Percentiles rank a stretch among this genome's conserved stretches.
These are phyloP conservation scores for Ceratocystis papillata DNA, from an alignment of 2,329 filamentous ascomycete genomes.

Conservation along the genomic window DNA sequence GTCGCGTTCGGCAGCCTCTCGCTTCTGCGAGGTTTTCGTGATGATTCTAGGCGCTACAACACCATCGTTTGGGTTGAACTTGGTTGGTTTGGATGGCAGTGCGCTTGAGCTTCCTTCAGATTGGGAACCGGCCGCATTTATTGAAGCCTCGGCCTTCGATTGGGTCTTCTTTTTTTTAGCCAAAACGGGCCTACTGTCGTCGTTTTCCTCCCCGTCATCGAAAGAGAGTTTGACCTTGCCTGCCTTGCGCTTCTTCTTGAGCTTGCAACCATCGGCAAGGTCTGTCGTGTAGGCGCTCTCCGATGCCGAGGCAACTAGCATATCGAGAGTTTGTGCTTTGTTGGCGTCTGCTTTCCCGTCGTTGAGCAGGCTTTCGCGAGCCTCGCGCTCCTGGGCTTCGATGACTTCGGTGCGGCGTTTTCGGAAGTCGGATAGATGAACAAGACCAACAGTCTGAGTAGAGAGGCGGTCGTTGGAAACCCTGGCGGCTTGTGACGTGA, in stretches of 20 bases:
- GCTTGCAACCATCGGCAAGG: slow-evolving; percentile 26
- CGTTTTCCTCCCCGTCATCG: slow-evolving; percentile 55
- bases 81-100: slow-evolving; percentile 32
- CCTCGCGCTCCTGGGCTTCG: slow-evolving; percentile 77
- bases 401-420: slow-evolving; percentile 92
- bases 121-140: slow-evolving; percentile 26
- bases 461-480: slow-evolving; percentile 63
- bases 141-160: slow-evolving; percentile 32
- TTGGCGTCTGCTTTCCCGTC: slow-evolving; percentile 26
- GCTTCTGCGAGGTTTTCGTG: slow-evolving; percentile 63
- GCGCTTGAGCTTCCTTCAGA: slow-evolving; percentile 25
- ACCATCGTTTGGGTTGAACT: slow-evolving; percentile 51
- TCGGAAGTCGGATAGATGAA: slow-evolving; percentile 84
- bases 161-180: slow-evolving; percentile 29
- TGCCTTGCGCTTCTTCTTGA: slow-evolving; percentile 40
- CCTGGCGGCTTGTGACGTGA: slow-evolving; percentile 31
- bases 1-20: slow-evolving; percentile 69
- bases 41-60: slow-evolving; percentile 57
- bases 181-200: slow-evolving; percentile 37
- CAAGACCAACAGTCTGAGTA: slow-evolving; percentile 78
- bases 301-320: slow-evolving; percentile 36
- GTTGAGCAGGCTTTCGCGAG: slow-evolving; percentile 43
- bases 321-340: slow-evolving; percentile 40
- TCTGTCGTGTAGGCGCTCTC: background rate
- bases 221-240: slow-evolving; percentile 49